phyloP scores from a whole-genome alignment of 345 rosid species.

The Acer yangbiense region DNA sequence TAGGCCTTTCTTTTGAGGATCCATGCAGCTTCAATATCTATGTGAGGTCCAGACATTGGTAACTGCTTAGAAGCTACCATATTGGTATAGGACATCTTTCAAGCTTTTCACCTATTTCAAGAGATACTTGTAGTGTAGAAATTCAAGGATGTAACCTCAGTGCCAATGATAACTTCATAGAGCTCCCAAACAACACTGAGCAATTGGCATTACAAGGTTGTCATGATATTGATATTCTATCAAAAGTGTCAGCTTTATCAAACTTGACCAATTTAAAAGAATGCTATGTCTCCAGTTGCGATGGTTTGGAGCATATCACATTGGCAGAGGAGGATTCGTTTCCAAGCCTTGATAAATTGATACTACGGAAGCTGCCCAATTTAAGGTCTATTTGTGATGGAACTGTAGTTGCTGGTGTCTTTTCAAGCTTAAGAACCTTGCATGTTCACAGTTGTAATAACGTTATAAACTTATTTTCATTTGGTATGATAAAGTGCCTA shows the following conservation, averaged over 20 bases:
- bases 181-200: conserved; percentile 18
- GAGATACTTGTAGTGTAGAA: neutral
- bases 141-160: conserved; percentile 6
- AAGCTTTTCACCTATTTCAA: conserved; percentile 5
- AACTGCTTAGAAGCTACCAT: conserved; percentile 8
- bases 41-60: conserved; percentile 21
- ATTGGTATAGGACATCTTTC: conserved; percentile 13
- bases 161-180: neutral
- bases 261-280: conserved; percentile 1
- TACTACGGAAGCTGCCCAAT: neutral
- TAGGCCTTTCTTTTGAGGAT: conserved; percentile 5
- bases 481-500: neutral
- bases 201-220: conserved; percentile 22
- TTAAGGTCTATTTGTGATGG: neutral
- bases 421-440: conserved; percentile 2
- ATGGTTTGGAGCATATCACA: neutral
- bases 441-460: conserved; percentile 10
- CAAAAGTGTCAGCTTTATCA: conserved; percentile 12
- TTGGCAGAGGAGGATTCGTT: conserved; percentile 2
- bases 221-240: conserved; percentile 15
- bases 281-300: conserved; percentile 19
- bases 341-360: conserved; percentile 2
- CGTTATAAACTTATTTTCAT: neutral
- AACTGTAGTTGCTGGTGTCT: neutral
- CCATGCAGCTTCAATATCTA: conserved; percentile 14